Percentiles rank a stretch among this genome's conserved stretches.
Evolutionary conservation across 305 asterid species (phyloP).

Genomic region (Fraxinus paxiana): DNA sequence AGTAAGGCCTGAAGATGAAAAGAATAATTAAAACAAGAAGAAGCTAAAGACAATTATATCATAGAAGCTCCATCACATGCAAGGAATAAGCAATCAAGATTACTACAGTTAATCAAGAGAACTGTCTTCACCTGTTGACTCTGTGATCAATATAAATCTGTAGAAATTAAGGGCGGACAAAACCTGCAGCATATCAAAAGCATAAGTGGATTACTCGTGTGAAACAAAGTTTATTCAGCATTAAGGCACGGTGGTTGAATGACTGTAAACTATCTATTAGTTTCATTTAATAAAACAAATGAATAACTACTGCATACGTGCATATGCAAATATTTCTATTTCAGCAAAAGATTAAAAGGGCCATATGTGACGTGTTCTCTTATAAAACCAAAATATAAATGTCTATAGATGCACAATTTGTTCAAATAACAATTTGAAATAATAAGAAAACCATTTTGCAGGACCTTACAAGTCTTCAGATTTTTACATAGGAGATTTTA

Average conservation of each 20-base stretch:
- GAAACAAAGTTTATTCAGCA: slow-evolving; percentile 13
- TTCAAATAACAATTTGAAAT: not conserved
- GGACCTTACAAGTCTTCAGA: not conserved
- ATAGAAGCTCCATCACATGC: not conserved
- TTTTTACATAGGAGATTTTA: not conserved
- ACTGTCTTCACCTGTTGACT: slow-evolving; percentile 53
- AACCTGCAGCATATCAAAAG: slow-evolving; percentile 52
- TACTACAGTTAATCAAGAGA: slow-evolving; percentile 5
- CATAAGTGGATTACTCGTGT: slow-evolving; percentile 6
- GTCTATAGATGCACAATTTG: not conserved
- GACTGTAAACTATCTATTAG: slow-evolving; percentile 4
- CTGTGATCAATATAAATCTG: slow-evolving; percentile 69
- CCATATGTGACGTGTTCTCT: not conserved
- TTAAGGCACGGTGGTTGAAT: not conserved
- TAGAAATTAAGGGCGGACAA: slow-evolving; percentile 78
- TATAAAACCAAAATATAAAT: not conserved
- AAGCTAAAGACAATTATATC: not conserved
- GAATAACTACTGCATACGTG: not conserved
- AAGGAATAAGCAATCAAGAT: slow-evolving; percentile 5
- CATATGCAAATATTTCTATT: not conserved
- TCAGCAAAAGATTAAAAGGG: not conserved
- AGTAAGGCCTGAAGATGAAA: not conserved
- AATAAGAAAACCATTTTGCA: not conserved
- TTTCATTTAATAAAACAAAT: not conserved
- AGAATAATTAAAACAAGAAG: not conserved